phyloP scores from a whole-genome alignment of 108 stramenopile genomes.

The Nitzschia sp. region DNA sequence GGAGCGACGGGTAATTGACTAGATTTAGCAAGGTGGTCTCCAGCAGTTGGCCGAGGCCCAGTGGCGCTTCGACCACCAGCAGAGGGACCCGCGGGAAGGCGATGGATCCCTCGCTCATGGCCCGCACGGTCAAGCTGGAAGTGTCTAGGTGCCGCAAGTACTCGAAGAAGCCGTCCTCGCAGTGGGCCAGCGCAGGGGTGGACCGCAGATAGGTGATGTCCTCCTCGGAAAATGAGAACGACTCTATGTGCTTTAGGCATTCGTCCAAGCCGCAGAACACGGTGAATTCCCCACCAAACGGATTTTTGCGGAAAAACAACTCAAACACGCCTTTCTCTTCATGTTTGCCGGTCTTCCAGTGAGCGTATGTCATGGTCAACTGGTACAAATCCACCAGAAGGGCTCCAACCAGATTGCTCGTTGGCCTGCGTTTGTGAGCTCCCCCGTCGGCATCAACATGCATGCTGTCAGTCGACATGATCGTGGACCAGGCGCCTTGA shows the following conservation, averaged over 20 bases:
- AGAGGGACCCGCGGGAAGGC: slow-evolving; percentile 85
- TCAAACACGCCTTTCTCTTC: slow-evolving; percentile 84
- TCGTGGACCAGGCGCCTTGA: too few relatives aligned
- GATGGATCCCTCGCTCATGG: slow-evolving; percentile 88
- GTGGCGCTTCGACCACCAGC: slow-evolving; percentile 84
- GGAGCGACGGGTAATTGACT: slow-evolving; percentile 90
- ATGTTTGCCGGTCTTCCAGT: slow-evolving; percentile 91
- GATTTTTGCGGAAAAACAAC: slow-evolving; percentile 97
- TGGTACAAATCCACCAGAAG: slow-evolving; percentile 98
- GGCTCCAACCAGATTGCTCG: slow-evolving; percentile 69
- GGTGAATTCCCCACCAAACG: slow-evolving; percentile 91
- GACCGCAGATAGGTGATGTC: slow-evolving; percentile 88
- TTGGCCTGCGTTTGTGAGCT: too few relatives aligned
- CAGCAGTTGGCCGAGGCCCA: slow-evolving; percentile 91
- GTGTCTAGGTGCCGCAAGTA: slow-evolving; percentile 73
- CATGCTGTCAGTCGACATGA: too few relatives aligned
- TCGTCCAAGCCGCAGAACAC: slow-evolving; percentile 96
- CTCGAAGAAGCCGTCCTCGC: slow-evolving; percentile 88
- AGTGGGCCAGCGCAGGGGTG: slow-evolving; percentile 53
- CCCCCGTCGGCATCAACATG: too few relatives aligned
- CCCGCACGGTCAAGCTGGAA: slow-evolving; percentile 63
- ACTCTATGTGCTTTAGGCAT: slow-evolving; percentile 59
- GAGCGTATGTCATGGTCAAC: slow-evolving; percentile 97
- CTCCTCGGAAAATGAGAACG: slow-evolving; percentile 72
- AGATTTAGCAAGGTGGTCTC: slow-evolving; percentile 96